phyloP scores from a whole-genome alignment of 768 basidiomycete genomes.

The Amanita brunnescens region DNA sequence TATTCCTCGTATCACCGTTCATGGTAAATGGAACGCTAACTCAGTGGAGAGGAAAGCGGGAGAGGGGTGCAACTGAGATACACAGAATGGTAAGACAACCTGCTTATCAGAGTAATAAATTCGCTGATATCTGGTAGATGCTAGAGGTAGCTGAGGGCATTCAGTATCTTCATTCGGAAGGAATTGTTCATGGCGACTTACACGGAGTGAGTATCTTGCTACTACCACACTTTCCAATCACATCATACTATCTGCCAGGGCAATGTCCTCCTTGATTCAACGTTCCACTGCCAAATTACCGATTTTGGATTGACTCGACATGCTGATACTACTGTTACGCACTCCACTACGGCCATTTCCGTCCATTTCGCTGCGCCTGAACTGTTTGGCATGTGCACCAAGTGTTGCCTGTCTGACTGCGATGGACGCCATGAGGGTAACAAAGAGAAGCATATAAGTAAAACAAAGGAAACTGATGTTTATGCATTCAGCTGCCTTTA shows the following conservation, averaged over 20 bases:
- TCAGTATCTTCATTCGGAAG: slow-evolving; percentile 3
- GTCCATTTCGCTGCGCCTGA: not conserved
- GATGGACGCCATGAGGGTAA: not conserved
- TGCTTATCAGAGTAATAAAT: too few species aligned
- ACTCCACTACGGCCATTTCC: not conserved
- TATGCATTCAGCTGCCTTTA: slow-evolving; percentile 3
- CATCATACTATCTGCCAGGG: not conserved
- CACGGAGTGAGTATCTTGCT: not conserved
- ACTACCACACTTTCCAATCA: not conserved
- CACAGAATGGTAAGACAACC: not conserved
- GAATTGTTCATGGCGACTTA: not conserved
- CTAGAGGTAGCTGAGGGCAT: slow-evolving; percentile 1
- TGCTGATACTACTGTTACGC: not conserved
- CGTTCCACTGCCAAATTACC: not conserved
- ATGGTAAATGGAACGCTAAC: slow-evolving; percentile 2
- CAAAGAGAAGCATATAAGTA: not conserved
- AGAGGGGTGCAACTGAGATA: not conserved
- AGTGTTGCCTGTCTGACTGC: not conserved
- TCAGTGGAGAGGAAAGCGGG: not conserved
- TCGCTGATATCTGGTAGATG: not conserved
- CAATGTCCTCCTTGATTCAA: not conserved
- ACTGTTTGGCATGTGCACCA: not conserved
- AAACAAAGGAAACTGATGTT: not conserved
- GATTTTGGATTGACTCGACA: slow-evolving; percentile 2
- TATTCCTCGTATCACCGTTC: not conserved